Conservation (phyloP, 805 yeast species). For the Cyberlindnera lachancei region DNA sequence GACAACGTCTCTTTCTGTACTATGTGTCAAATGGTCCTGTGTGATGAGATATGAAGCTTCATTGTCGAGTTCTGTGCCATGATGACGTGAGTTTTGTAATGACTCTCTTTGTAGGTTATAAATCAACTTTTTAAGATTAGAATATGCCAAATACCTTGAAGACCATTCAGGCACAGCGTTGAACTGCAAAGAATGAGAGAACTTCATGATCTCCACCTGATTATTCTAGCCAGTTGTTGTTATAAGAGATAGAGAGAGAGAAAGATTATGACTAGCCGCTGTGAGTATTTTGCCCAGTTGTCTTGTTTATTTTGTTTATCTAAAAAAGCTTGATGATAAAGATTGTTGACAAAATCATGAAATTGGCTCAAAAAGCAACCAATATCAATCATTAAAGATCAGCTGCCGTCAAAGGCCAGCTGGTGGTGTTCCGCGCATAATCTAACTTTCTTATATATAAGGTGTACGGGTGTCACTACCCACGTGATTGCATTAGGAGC, state of each 20-base stretch:
- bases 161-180: constrained; percentile 99
- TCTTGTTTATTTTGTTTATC: too few relatives aligned
- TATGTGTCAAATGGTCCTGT: constrained; percentile 24
- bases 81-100: constrained; percentile 11
- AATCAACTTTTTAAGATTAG: constrained; percentile 76
- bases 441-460: neutral
- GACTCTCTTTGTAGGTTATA: constrained; percentile 72
- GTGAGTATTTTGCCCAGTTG: too few relatives aligned
- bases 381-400: neutral
- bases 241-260: too few relatives aligned
- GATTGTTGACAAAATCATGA: neutral
- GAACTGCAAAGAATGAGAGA: constrained; percentile 89
- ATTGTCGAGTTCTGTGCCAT: constrained; percentile 4
- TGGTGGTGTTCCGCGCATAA: neutral
- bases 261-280: too few relatives aligned
- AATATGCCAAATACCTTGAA: constrained; percentile 82
- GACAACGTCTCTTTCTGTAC: constrained; percentile 38
- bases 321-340: too few relatives aligned
- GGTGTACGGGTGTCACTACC: neutral
- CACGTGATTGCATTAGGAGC: neutral
- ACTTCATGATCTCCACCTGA: too few relatives aligned
- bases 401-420: neutral
- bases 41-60: constrained; percentile 24
- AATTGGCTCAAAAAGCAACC: neutral
- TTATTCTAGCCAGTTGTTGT: too few relatives aligned